phyloP scores from a whole-genome alignment of 2,329 filamentous ascomycete species.

The Penicillium sp. region DNA sequence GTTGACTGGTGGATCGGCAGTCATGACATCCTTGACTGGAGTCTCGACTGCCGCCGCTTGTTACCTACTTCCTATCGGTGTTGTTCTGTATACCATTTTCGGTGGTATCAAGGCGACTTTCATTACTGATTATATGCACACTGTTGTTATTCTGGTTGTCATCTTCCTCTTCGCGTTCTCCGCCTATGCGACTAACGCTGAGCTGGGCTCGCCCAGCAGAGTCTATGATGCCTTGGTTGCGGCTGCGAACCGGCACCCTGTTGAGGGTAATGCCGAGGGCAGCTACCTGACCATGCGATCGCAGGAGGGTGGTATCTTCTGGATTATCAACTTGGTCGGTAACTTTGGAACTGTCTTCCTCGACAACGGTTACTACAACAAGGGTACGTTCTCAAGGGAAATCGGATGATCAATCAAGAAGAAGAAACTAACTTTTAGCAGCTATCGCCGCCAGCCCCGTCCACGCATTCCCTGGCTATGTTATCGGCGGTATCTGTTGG shows the following conservation, averaged over 20 bases:
- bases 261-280: conserved; percentile 75
- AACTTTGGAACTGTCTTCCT: conserved; percentile 69
- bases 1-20: conserved; percentile 77
- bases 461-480: conserved; percentile 82
- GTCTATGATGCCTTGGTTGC: conserved; percentile 77
- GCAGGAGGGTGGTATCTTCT: conserved; percentile 80
- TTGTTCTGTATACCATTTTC: conserved; percentile 74
- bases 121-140: conserved; percentile 82
- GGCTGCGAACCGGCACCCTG: conserved; percentile 68
- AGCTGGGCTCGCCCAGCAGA: conserved; percentile 70
- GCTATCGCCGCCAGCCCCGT: conserved; percentile 85
- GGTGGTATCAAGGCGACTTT: conserved; percentile 84
- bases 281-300: conserved; percentile 86
- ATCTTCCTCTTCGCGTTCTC: conserved; percentile 84
- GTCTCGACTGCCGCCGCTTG: conserved; percentile 78
- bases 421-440: conserved; percentile 6
- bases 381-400: conserved; percentile 39
- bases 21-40: conserved; percentile 69
- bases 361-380: conserved; percentile 88
- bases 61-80: conserved; percentile 77
- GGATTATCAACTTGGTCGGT: conserved; percentile 84
- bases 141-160: conserved; percentile 70
- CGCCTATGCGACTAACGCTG: conserved; percentile 70
- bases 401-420: not conserved
- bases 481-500: conserved; percentile 83